phyloP scores from a whole-genome alignment of 2,329 filamentous ascomycete species.

The Sarocladiaceae sp. region DNA sequence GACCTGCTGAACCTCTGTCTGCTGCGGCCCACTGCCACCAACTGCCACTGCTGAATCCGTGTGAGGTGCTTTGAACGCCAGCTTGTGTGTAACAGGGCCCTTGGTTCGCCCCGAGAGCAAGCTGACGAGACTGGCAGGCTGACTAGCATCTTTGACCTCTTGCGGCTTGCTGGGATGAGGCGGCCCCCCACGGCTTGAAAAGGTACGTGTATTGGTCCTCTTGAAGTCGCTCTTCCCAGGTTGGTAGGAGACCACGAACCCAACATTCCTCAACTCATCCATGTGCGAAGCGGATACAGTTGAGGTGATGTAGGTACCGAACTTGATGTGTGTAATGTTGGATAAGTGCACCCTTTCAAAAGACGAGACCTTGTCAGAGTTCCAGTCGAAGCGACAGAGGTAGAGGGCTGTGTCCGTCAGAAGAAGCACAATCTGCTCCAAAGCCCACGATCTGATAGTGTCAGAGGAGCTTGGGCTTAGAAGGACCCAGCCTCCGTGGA shows the following conservation, averaged over 20 bases:
- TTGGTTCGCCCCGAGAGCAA: slow-evolving; percentile 32
- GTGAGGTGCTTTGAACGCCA: slow-evolving; percentile 53
- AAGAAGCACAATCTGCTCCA: slow-evolving; percentile 84
- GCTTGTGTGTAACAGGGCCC: slow-evolving; percentile 27
- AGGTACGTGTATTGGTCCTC: slow-evolving; percentile 77
- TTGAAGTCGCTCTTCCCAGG: slow-evolving; percentile 65
- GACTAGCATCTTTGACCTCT: slow-evolving; percentile 17
- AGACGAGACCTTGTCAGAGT: slow-evolving; percentile 84
- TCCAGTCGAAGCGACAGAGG: slow-evolving; percentile 89
- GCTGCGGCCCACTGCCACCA: slow-evolving; percentile 37
- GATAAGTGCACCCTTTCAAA: slow-evolving; percentile 81
- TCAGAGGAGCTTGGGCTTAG: slow-evolving; percentile 69
- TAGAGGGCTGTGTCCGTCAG: slow-evolving; percentile 83
- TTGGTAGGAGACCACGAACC: slow-evolving; percentile 73
- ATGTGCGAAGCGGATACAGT: slow-evolving; percentile 72
- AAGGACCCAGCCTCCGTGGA: slow-evolving; percentile 85
- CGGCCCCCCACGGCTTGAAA: slow-evolving; percentile 47
- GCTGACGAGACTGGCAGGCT: slow-evolving; percentile 30
- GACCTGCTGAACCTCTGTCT: slow-evolving; percentile 51
- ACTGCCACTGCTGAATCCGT: slow-evolving; percentile 49
- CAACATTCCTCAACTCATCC: slow-evolving; percentile 75
- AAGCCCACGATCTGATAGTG: slow-evolving; percentile 61
- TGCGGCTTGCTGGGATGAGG: slow-evolving; percentile 17
- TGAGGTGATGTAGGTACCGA: slow-evolving; percentile 85
- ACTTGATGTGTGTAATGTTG: slow-evolving; percentile 65